Evolutionary conservation across 768 basidiomycete species (phyloP), one percentile per base, ranked within the genome.

Genomic region (Gautieria morchelliformis): DNA sequence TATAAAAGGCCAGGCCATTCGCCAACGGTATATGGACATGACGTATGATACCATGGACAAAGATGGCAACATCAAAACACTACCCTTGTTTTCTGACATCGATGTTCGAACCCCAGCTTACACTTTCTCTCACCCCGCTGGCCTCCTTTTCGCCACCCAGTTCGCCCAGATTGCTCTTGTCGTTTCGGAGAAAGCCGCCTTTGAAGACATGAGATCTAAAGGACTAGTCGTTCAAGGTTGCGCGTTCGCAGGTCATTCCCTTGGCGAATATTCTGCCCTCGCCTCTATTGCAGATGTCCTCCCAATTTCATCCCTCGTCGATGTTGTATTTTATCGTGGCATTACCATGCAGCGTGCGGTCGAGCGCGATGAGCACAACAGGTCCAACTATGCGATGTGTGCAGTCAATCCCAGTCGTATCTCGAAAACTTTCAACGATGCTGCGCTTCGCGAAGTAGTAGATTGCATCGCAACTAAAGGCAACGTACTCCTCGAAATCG

Each of bases 281-380:
- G 96, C 96, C 1, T 95, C 95, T 9, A 96, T 99, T 63, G 95
- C 95, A 24, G 94, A 95, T 69, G 91, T 97, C 53, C 82, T 98
- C 37, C 89, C 92, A 48, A 92, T 98, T 64, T 92, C 95, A 19
- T 84, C 92, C 2, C 84, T 98, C 49, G 92, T 94, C 65, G 96
- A 99, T 63, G 91, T 99, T 66, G 95, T 99, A 27, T 99, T 99
- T 80, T 99, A 97, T 72, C 92, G 96, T 69, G 96, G 96, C 64
- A 94, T 99, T 67, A 99, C 96, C 37, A 99, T 98, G 96, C 96
- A 98, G 67, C 92, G 96, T 22, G 96, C 96, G 27, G 96, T 99
- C 58, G 93, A 96, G 71, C 91, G 96, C 33, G 96, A 99, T 67
- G 77, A 86, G 1, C 76, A 89, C 58, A 94, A 94, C 66, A 83